phyloP scores from a whole-genome alignment of 257 asterid species.

The Anisodus tanguticus region DNA sequence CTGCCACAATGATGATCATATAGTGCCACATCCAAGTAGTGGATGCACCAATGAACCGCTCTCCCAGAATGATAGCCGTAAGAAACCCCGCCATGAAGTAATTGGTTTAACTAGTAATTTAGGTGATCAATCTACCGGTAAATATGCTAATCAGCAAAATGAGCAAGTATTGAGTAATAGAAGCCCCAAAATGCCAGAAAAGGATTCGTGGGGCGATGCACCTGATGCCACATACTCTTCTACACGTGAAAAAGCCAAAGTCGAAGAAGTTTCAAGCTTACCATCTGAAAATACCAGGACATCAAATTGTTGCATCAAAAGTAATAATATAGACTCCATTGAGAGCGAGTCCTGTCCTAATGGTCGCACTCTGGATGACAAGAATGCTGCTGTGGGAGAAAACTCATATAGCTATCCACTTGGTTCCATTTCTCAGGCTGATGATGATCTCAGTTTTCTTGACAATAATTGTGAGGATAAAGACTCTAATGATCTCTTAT shows the following conservation, averaged over 20 bases:
- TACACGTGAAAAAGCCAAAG: constrained; percentile 45
- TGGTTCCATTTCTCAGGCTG: constrained; percentile 51
- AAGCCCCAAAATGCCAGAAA: constrained; percentile 56
- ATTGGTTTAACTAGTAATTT: constrained; percentile 38
- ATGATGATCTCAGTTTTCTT: constrained; percentile 53
- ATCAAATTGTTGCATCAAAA: constrained; percentile 44
- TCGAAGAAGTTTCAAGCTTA: constrained; percentile 55
- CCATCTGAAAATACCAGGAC: constrained; percentile 51
- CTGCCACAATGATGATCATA: constrained; percentile 69
- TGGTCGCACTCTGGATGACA: constrained; percentile 47
- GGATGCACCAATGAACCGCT: constrained; percentile 40
- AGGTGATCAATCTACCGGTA: constrained; percentile 42
- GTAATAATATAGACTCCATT: constrained; percentile 39
- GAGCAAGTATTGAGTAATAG: constrained; percentile 46
- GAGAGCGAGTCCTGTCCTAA: constrained; percentile 47
- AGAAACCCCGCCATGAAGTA: constrained; percentile 50
- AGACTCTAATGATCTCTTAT: constrained; percentile 65
- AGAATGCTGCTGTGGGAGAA: constrained; percentile 46
- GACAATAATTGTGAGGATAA: constrained; percentile 53
- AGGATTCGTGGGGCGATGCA: constrained; percentile 44
- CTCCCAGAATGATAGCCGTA: constrained; percentile 48
- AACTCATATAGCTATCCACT: constrained; percentile 60
- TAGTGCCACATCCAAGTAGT: constrained; percentile 63
- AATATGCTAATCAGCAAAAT: constrained; percentile 39
- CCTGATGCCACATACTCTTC: constrained; percentile 52